Base-by-base conservation (phyloP, 2,329 filamentous ascomycete species). In the Chrysoporthe cubensis region DNA sequence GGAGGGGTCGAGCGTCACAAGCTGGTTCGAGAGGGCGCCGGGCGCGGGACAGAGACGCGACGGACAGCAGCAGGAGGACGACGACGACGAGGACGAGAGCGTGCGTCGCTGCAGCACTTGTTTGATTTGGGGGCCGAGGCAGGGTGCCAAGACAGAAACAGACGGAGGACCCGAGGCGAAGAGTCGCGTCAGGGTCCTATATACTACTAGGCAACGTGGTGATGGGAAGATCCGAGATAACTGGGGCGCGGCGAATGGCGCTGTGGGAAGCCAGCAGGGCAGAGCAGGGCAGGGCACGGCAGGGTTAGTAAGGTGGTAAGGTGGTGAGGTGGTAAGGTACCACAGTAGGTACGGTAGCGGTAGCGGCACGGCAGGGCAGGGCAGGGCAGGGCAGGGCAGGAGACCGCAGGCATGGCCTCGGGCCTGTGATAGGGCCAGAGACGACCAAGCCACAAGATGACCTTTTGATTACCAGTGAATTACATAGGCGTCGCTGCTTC, bases 211-310 rank as follows among this genome's bases (percentile, higher is more conserved):
- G 21, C 50, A 54, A 54, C 50, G 50, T 54, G 50, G 50, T 54
- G 26, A 54, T 54, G 50, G 50, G 50, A 54, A 54, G 50, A 54
- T 54, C 50, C 50, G 50, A 54, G 48, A 54, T 54, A 54, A 54
- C 26, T 13, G 26, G 50, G 50, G 50, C 50, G 21, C 26, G 50
- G 32, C 50, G 50, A 32, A 32, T 34, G 14, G 50, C 50, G 13
- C 50, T 11, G 26, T 54, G 16, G 26, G 32, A 54, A 16, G 50
- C 32, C 1, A 32, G 50, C 26, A 54, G 26, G 50, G 26, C 50
- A 52, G 48, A 11, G 6, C 44, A 50, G 46, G 46, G n/a, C 46
- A 50, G n/a, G 50, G 50, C 50, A 54, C 4, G 50, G 14, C 26
- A 54, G 50, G 50, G 50, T 54, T 13, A 21, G 50, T 32, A 5